Base-by-base conservation (phyloP, 2,329 filamentous ascomycete species). In the Neurospora crassa region DNA sequence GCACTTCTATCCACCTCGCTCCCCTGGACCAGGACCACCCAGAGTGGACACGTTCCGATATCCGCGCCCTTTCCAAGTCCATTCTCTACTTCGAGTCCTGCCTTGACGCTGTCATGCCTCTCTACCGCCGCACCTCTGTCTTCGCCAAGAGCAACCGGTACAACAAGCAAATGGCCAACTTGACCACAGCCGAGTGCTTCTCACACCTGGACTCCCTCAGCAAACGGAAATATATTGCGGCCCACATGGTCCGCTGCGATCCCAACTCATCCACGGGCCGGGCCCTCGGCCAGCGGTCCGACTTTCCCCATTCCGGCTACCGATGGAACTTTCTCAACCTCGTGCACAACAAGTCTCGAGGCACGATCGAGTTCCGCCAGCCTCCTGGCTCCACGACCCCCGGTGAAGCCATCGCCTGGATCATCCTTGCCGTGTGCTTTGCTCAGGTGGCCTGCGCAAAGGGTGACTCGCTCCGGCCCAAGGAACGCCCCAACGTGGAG, bases 101-200 rank as follows among this genome's bases (percentile, higher is more conserved):
- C 72, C 71, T 77, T 47, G 76, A 77, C 71, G 72, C 72, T 14
- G 70, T 77, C 24, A 72, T 77, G 47, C 76, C 76, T 12, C 71
- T 72, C 2, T 76, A 76, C 67, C 73, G 76, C 11, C 72, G 73
- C 16, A 69, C 68, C n/a, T 70, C 68, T 29, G 72, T 76, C 47
- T 74, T 71, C 70, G 75, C 74, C 70, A 76, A 76, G 72, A 76
- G 74, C 74, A 77, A 76, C 72, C 71, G 76, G 14, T 53, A 74
- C 72, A 77, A 76, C 74, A 47, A 29, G 29, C 76, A 74, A 71
- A 72, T 76, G 29, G 67, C 18, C 18, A 40, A 34, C 2, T 47
- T 71, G 47, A 67, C 69, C 68, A 72, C 73, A 67, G 37, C 70
- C 53, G 68, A 74, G 40, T 74, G 72, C 69, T 73, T 77, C 43